Base-by-base conservation (phyloP, 2,329 filamentous ascomycete genomes). In the Aspergillus sp. region DNA sequence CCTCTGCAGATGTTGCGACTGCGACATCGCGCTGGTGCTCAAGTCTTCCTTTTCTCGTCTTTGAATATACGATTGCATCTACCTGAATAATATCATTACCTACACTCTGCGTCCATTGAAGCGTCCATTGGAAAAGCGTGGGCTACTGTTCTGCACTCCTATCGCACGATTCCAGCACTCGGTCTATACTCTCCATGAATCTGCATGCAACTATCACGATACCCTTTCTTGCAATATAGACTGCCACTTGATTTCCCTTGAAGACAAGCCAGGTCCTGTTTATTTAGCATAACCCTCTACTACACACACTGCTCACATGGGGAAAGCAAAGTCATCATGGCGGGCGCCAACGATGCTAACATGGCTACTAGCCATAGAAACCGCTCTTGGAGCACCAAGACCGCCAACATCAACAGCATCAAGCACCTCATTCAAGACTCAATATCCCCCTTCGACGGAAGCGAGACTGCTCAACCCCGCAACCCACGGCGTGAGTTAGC, bases 391-490 rank as follows among this genome's bases (percentile, higher is more conserved):
- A 50, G 56, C 63, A 25, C 70, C 69, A 1, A 58, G 48, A 45
- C 47, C 52, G 14, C 59, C 62, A 34, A 51, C 58, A 32, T 52
- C 58, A 31, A 49, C 60, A 34, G 50, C 58, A 32, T 52, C 58
- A 31, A 49, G 59, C 11, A 51, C 50, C 14, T 49, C 62, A 13
- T 66, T 68, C 45, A 61, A 63, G 44, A 73, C 70, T 4, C 66
- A 71, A n/a, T 72, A 71, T 56, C 71, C 70, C n/a, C 69, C 70
- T 2, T 49, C 53, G 3, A 60, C 62, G 17, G 40, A 58, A 17
- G 59, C 58, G 16, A 64, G 70, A 51, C n/a, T 72, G 1, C 47
- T 64, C 0, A 42, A 58, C 9, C 59, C 66, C 0, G 56, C 66
- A 17, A 62, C 65, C 3, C 43, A 66, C 10, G 68, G 68, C 36